Conservation (phyloP, 1,139 yeast species). For the Saccharomyces uvarum region DNA sequence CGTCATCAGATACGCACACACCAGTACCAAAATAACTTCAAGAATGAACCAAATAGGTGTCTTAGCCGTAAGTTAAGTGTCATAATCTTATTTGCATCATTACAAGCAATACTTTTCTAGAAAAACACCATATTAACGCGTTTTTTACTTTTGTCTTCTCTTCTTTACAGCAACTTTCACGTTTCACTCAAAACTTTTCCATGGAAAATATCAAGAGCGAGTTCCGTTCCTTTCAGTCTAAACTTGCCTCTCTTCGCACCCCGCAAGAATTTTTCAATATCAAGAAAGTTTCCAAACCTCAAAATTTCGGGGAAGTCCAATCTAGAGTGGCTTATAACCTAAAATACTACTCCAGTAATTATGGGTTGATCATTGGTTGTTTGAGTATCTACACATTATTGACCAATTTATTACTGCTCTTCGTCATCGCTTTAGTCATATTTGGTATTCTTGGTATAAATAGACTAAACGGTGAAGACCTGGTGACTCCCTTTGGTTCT, state of each 20-base stretch:
- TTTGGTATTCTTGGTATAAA: slow-evolving; percentile 76
- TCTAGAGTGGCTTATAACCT: slow-evolving; percentile 80
- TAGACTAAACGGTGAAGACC: slow-evolving; percentile 72
- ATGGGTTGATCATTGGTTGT: slow-evolving; percentile 63
- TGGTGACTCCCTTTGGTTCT: slow-evolving; percentile 59
- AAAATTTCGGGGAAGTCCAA: slow-evolving; percentile 82
- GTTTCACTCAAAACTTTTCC: slow-evolving; percentile 27
- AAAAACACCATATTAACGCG: neutral
- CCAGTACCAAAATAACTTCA: slow-evolving; percentile 1
- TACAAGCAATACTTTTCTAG: neutral
- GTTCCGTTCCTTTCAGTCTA: slow-evolving; percentile 42
- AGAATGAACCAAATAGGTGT: slow-evolving; percentile 27
- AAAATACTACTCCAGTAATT: slow-evolving; percentile 83
- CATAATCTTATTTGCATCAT: neutral
- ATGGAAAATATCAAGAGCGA: slow-evolving; percentile 28
- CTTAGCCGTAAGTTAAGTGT: slow-evolving; percentile 14
- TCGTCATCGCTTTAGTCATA: slow-evolving; percentile 62
- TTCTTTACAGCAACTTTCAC: slow-evolving; percentile 21
- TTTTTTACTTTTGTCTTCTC: neutral
- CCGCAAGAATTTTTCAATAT: slow-evolving; percentile 91
- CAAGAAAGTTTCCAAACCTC: slow-evolving; percentile 84
- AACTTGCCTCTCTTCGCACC: slow-evolving; percentile 69
- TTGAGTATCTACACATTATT: slow-evolving; percentile 65
- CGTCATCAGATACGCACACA: neutral
- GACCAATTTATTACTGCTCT: slow-evolving; percentile 75